Evolutionary conservation across 441 rosid genomes (phyloP).

Genomic region (Codiaeum variegatum): DNA sequence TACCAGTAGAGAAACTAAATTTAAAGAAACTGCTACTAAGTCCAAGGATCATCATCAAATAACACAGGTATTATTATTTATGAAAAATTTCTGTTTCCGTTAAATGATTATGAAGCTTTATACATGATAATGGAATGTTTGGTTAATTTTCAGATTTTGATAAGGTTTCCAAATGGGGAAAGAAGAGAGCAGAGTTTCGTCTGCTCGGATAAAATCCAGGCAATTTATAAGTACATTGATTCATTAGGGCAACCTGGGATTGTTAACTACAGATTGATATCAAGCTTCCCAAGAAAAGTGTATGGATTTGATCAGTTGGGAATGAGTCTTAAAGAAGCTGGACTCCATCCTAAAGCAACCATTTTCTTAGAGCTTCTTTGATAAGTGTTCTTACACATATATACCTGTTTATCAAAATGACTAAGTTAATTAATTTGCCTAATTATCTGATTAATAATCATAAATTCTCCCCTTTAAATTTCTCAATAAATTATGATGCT

Average conservation of each 20-base stretch:
- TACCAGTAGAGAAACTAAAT: slow-evolving; percentile 18
- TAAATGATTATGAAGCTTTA: not conserved
- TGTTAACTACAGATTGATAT: slow-evolving; percentile 44
- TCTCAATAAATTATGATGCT: no score
- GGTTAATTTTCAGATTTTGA: slow-evolving; percentile 38
- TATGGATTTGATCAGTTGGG: slow-evolving; percentile 46
- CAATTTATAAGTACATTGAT: slow-evolving; percentile 44
- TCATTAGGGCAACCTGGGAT: slow-evolving; percentile 38
- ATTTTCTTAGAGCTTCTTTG: slow-evolving; percentile 49
- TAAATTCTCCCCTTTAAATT: no score
- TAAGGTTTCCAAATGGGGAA: slow-evolving; percentile 58
- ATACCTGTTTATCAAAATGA: not conserved
- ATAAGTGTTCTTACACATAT: not conserved
- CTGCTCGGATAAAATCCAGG: slow-evolving; percentile 38
- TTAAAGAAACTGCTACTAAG: slow-evolving; percentile 14
- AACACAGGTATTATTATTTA: slow-evolving; percentile 34
- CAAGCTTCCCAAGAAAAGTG: slow-evolving; percentile 48
- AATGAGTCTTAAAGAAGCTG: slow-evolving; percentile 48
- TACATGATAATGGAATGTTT: not conserved
- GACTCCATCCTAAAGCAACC: slow-evolving; percentile 57
- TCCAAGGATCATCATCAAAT: slow-evolving; percentile 36
- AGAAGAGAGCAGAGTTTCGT: slow-evolving; percentile 53
- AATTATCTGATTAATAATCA: no score
- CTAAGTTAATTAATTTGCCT: not conserved
- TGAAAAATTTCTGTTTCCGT: not conserved